Evolutionary conservation across 78 protist genomes (phyloP), one percentile per base, ranked within the genome.

Genomic region (Dictyostelium intermedium): DNA sequence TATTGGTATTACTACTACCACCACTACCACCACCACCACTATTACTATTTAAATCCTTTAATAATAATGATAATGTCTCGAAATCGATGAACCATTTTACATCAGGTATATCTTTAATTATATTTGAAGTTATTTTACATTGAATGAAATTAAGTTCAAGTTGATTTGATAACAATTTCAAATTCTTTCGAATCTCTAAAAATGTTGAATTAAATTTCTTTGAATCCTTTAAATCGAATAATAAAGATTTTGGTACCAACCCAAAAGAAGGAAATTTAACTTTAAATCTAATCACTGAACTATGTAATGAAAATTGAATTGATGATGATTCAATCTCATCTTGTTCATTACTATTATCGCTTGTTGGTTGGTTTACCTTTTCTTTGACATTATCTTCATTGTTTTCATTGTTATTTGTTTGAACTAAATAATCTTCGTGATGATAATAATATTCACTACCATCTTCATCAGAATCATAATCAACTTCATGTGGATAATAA

Each of bases 51-150:
- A 41, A 3, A n/a, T 77, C 56, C 37, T 74, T 37, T 35, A 30
- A 74, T 32, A 37, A 6, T 77, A 77, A 50, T 82, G 77, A 60
- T 20, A 16, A 35, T 2, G 30, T 32, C 18, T 89, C 87, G 23
- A 89, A 89, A 80, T 89, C 87, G 5, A 89, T 50, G 8, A 80
- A 80, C 85, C 87, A 89, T 34, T 89, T 89, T 4, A 56, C 47
- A 69, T 89, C 87, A 10, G 72, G 30, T 27, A 89, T 80, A 69
- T 89, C 94, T 7, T 80, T 78, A 4, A 89, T 89, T 39, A 89
- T 43, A 47, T 80, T 89, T 20, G 87, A n/a, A 45, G 18, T 83
- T 7, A 80, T 50, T 83, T 70, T 80, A 18, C 82, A 72, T 63
- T 72, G 79, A 34, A 16, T 16, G 37, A 72, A 72, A 34, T 34